These are phyloP conservation scores for Chalciporus sphaerocephalus DNA, from an alignment of 768 basidiomycete genomes.

Conservation along the genomic window DNA sequence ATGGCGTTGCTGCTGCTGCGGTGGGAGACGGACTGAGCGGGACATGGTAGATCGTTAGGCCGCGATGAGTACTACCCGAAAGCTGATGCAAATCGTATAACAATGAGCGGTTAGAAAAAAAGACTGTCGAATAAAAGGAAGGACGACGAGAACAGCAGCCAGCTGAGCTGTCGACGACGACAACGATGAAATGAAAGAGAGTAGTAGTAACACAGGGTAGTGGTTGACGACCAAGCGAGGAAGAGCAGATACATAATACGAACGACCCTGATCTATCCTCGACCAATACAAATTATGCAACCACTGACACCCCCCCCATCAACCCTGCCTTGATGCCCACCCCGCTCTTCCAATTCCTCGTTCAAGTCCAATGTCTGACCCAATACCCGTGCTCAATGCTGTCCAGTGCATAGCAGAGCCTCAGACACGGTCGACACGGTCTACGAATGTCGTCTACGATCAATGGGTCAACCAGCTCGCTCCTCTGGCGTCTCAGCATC, in stretches of 20 bases:
- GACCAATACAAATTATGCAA: no score
- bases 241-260: no score
- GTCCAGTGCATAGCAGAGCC: not conserved
- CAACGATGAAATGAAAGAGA: conserved; percentile 2
- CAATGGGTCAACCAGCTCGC: conserved; percentile 38
- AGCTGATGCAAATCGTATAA: conserved; percentile 1
- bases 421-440: not conserved
- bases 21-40: conserved; percentile 19
- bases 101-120: conserved; percentile 14
- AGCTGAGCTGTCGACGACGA: conserved; percentile 16
- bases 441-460: conserved; percentile 7
- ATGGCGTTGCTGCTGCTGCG: conserved; percentile 8
- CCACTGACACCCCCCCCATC: no score
- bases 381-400: not conserved
- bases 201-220: no score
- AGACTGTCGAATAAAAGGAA: conserved; percentile 16
- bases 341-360: no score
- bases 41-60: conserved; percentile 15
- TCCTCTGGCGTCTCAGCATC: conserved; percentile 68
- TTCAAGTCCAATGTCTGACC: conserved; percentile 11
- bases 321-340: no score
- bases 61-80: not conserved
- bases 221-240: no score
- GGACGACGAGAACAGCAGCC: conserved; percentile 14
- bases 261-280: no score